These are phyloP conservation scores for Lodderomyces beijingensis DNA, from an alignment of 1,139 yeast genomes.

Conservation along the genomic window DNA sequence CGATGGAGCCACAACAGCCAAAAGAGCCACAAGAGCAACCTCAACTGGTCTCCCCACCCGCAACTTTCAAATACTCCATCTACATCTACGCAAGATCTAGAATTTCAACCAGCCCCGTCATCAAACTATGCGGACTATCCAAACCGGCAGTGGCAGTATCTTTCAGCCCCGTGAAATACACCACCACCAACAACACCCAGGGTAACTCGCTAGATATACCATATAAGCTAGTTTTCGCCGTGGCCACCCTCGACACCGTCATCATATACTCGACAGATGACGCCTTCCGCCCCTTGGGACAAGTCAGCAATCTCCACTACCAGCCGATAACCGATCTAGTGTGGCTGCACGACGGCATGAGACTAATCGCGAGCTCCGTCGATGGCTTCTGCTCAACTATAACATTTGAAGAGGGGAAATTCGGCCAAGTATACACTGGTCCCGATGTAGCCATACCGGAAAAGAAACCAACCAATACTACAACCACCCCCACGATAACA, in stretches of 20 bases:
- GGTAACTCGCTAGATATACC: constrained; percentile 36
- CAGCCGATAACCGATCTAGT: constrained; percentile 81
- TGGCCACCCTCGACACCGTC: constrained; percentile 90
- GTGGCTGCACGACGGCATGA: constrained; percentile 79
- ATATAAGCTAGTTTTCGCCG: constrained; percentile 82
- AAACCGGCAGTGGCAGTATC: constrained; percentile 82
- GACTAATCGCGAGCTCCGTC: constrained; percentile 74
- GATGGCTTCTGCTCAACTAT: constrained; percentile 89
- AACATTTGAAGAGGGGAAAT: constrained; percentile 43
- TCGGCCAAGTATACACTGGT: constrained; percentile 40
- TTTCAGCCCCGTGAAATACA: constrained; percentile 67
- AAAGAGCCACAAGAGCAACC: neutral
- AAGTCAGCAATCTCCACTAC: constrained; percentile 77
- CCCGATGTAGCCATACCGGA: neutral
- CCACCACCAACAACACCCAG: neutral
- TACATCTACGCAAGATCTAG: constrained; percentile 73
- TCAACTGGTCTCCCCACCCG: neutral
- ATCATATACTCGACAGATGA: constrained; percentile 76
- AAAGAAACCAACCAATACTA: neutral
- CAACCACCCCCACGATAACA: neutral
- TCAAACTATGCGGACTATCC: constrained; percentile 71
- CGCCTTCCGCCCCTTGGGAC: constrained; percentile 57
- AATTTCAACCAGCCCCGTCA: constrained; percentile 63
- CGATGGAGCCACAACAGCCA: neutral
- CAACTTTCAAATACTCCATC: constrained; percentile 40